phyloP scores from a whole-genome alignment of 306 rosid species.

The Canavalia gladiata region DNA sequence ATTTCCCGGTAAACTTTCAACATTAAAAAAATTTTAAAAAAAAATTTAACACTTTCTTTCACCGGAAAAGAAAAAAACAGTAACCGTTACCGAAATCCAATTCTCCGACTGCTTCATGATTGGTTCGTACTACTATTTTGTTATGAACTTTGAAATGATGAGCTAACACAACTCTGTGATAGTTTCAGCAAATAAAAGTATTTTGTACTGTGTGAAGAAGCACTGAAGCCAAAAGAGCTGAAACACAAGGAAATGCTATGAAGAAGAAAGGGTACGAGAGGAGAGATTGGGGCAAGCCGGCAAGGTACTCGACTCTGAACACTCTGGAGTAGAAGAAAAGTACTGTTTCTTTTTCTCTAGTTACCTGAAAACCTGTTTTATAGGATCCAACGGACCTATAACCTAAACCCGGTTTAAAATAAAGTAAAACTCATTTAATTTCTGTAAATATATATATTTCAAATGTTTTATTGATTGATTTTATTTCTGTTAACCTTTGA shows the following conservation, averaged over 20 bases:
- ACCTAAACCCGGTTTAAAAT: slow-evolving; percentile 47
- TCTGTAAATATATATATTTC: no score
- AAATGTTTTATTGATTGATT: no score
- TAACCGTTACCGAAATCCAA: neutral
- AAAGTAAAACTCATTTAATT: no score
- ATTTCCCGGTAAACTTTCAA: slow-evolving; percentile 57
- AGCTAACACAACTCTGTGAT: no score
- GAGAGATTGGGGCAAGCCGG: neutral
- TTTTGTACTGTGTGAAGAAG: no score
- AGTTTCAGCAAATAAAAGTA: no score
- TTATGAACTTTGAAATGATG: no score
- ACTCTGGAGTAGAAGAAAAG: slow-evolving; percentile 18
- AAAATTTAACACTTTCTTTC: slow-evolving; percentile 43
- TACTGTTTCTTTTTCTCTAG: slow-evolving; percentile 40
- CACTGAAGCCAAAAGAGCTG: no score
- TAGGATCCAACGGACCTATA: slow-evolving; percentile 64
- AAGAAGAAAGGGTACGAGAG: slow-evolving; percentile 10
- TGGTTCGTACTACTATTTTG: no score
- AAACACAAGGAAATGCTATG: neutral
- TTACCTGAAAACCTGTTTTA: slow-evolving; percentile 52
- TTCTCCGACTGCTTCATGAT: no score
- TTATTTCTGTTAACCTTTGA: neutral
- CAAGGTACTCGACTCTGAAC: neutral
- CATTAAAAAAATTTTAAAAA: slow-evolving; percentile 1
- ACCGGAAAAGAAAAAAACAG: slow-evolving; percentile 50